Base-by-base conservation (phyloP, 495 filamentous ascomycete genomes). In the Aspergillus baeticus region DNA sequence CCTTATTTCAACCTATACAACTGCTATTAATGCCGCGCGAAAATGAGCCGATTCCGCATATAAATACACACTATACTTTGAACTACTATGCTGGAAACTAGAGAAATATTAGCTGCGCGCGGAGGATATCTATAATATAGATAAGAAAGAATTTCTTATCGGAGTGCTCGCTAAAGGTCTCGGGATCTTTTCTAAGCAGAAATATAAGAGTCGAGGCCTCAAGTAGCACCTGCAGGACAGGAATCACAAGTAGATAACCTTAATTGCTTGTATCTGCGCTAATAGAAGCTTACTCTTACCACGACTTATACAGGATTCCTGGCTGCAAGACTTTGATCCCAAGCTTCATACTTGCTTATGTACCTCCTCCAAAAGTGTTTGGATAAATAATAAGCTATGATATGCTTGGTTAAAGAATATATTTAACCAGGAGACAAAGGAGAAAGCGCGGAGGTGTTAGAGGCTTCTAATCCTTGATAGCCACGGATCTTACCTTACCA, bases 261-360 rank as follows among this genome's bases (percentile, higher is more conserved):
- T 23, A 39, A 55, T 55, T 42, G 44, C 31, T 18, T 55, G 44
- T 49, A 55, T 49, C 8, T 55, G 15, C 15, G 34, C 43, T 15
- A 22, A 49, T 33, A 20, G 14, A 15, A 49, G 34, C 43, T 29
- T n/a, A 1, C 18, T 55, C 13, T 49, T 35, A 10, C 14, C 43
- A 7, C 33, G 33, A 3, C 18, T 55, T 5, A 55, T 55, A 22
- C 42, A 55, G 22, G 34, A 49, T 37, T 23, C 21, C 1, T 55
- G 43, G 35, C 53, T 55, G 15, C 44, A 55, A 22, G 39, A 51
- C 14, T 58, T 58, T 23, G 33, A 58, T 26, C 1, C 29, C 37
- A 2, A 4, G 18, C 5, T 5, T 5, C 13, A 58, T 20, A 15
- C 2, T 0, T 44, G 29, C 14, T 58, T 51, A 11, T 58, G 51